phyloP scores from a whole-genome alignment of 495 filamentous ascomycete genomes.

The Melanomma pulvis-pyrius region DNA sequence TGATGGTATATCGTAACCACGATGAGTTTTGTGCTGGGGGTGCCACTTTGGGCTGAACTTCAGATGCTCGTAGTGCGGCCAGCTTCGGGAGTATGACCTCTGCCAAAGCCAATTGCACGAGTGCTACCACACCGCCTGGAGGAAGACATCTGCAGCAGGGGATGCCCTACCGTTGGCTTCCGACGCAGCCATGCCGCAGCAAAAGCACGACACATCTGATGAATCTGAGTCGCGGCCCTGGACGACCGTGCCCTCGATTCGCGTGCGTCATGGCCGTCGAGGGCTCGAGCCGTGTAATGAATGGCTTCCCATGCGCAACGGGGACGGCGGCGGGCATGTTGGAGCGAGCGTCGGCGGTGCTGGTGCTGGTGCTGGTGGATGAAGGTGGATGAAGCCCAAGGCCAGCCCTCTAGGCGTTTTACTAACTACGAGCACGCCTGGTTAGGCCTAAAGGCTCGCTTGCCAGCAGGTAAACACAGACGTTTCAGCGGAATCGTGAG shows the following conservation, averaged over 20 bases:
- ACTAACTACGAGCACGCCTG: not conserved
- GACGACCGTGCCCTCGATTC: constrained; percentile 2
- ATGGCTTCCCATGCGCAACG: not conserved
- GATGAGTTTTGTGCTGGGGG: not conserved
- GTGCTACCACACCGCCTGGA: constrained; percentile 28
- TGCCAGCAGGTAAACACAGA: not conserved
- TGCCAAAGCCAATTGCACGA: constrained; percentile 22
- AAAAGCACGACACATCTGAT: constrained; percentile 35
- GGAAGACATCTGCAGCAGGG: constrained; percentile 11
- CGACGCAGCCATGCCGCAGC: constrained; percentile 5
- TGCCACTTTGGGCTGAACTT: not conserved
- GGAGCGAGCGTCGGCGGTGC: not conserved
- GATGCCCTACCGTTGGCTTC: not conserved
- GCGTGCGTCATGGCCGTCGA: constrained; percentile 4
- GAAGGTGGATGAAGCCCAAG: not conserved
- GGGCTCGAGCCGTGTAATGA: not conserved
- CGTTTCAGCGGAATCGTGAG: not conserved
- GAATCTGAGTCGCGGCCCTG: not conserved
- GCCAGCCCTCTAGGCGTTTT: not conserved
- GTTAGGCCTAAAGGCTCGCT: not conserved
- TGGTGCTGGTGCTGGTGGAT: too few relatives aligned
- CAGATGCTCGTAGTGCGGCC: constrained; percentile 11
- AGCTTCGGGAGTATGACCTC: constrained; percentile 12
- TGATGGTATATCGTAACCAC: constrained; percentile 33
- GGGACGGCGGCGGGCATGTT: not conserved